These are phyloP conservation scores for Orbilia oligospora DNA, from an alignment of 2,329 filamentous ascomycete genomes.

Conservation along the genomic window DNA sequence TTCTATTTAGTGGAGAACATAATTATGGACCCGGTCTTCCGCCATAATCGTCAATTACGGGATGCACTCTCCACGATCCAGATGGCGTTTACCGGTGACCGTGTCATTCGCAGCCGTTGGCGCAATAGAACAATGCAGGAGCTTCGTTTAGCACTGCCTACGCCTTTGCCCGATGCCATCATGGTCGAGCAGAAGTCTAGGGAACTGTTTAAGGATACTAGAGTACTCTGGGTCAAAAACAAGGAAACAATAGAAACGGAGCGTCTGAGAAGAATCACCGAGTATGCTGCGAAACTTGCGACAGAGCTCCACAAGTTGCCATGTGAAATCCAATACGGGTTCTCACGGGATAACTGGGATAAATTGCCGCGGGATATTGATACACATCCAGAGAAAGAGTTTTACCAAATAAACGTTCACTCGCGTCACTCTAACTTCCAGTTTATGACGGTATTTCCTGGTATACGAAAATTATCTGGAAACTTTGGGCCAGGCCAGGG, in stretches of 20 bases:
- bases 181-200: not conserved
- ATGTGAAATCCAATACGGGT: conserved; percentile 7
- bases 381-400: conserved; percentile 22
- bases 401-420: conserved; percentile 6
- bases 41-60: not conserved
- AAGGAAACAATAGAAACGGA: not conserved
- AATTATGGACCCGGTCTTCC: not conserved
- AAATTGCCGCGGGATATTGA: conserved; percentile 18
- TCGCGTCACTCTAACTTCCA: conserved; percentile 16
- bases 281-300: not conserved
- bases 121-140: conserved; percentile 13
- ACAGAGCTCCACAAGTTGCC: conserved; percentile 27
- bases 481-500: not conserved
- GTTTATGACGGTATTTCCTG: conserved; percentile 30
- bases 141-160: not conserved
- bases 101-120: conserved; percentile 3
- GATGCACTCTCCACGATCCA: conserved; percentile 13
- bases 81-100: not conserved
- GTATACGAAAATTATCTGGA: conserved; percentile 1
- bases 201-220: conserved; percentile 31
- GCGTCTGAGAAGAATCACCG: conserved; percentile 16
- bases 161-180: not conserved
- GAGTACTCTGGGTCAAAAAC: conserved; percentile 13
- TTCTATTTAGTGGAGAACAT: conserved; percentile 18
- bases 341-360: conserved; percentile 12